Percentiles rank a stretch among this genome's conserved stretches.
Conservation (phyloP, 108 stramenopile species). For the Pseudonitzschia multiseries region DNA sequence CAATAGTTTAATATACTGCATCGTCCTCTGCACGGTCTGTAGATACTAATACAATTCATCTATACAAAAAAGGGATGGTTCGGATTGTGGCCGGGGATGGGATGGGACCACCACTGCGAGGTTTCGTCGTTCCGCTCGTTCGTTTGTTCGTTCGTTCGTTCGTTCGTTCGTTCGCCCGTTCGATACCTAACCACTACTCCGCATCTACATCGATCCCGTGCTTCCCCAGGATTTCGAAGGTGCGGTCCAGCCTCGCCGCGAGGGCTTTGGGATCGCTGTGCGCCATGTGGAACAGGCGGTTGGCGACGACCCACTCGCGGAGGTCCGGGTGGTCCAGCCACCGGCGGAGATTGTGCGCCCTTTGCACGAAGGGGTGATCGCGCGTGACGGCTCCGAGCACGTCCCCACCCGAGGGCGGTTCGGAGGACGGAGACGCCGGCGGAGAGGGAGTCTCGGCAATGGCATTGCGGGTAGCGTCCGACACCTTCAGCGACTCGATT, state of each 20-base stretch:
- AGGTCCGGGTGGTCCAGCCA: neutral
- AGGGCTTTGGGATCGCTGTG: neutral
- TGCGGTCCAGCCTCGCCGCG: neutral
- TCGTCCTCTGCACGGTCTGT: no score
- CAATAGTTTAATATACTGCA: no score
- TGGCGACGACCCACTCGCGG: neutral
- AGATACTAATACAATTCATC: no score
- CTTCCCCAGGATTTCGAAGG: neutral
- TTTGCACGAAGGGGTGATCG: neutral
- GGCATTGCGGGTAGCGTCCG: neutral
- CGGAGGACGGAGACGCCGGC: neutral
- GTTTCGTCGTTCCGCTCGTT: neutral
- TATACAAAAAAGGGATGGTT: no score
- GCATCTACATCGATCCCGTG: neutral
- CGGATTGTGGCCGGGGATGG: no score
- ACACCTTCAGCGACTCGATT: neutral
- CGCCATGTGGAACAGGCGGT: constrained; percentile 4
- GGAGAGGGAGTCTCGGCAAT: neutral
- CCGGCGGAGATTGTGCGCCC: neutral
- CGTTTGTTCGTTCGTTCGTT: neutral
- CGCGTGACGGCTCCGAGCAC: neutral
- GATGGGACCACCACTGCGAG: no score
- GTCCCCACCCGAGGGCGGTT: neutral
- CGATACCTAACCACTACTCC: no score
- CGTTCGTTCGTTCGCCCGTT: neutral